Percentiles rank a stretch among this genome's conserved stretches.
These are phyloP conservation scores for Aureobasidium sp. DNA, from an alignment of 2,329 filamentous ascomycete genomes.

Conservation along the genomic window DNA sequence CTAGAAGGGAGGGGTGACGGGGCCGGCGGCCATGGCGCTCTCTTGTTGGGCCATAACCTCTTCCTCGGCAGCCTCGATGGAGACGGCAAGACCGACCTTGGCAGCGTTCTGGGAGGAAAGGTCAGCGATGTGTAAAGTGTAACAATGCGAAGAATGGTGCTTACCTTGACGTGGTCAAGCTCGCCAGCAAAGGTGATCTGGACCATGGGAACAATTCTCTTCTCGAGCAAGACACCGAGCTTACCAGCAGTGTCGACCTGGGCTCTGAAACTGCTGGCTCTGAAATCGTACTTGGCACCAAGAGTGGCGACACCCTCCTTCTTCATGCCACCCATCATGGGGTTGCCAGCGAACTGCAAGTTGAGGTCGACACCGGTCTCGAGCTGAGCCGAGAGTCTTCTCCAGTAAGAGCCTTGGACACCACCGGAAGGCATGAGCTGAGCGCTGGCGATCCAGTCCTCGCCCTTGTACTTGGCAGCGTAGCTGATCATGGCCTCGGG, in stretches of 20 bases:
- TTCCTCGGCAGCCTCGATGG: constrained; percentile 77
- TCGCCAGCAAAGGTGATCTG: constrained; percentile 93
- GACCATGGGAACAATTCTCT: constrained; percentile 87
- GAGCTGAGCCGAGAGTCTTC: constrained; percentile 83
- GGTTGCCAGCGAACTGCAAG: constrained; percentile 65
- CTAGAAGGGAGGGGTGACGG: constrained; percentile 46
- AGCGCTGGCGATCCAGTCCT: constrained; percentile 87
- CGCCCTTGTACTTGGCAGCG: constrained; percentile 81
- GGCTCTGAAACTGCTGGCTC: constrained; percentile 87
- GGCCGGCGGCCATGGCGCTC: constrained; percentile 37
- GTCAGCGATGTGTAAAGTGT: neutral
- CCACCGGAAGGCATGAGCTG: constrained; percentile 85
- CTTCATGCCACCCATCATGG: constrained; percentile 67
- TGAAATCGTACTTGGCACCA: constrained; percentile 97
- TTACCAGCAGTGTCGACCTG: constrained; percentile 95
- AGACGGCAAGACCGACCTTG: constrained; percentile 90
- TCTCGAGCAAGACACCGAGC: constrained; percentile 86
- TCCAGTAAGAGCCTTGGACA: constrained; percentile 90
- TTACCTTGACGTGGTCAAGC: constrained; percentile 90
- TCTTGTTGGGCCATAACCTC: constrained; percentile 84
- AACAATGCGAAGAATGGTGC: constrained; percentile 30
- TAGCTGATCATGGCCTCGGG: constrained; percentile 92
- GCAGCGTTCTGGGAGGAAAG: constrained; percentile 65
- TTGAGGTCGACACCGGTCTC: constrained; percentile 95
- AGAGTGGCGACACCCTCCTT: constrained; percentile 88